phyloP scores from a whole-genome alignment of 1,284 basidiomycete genomes.

The Marasmius sp. region DNA sequence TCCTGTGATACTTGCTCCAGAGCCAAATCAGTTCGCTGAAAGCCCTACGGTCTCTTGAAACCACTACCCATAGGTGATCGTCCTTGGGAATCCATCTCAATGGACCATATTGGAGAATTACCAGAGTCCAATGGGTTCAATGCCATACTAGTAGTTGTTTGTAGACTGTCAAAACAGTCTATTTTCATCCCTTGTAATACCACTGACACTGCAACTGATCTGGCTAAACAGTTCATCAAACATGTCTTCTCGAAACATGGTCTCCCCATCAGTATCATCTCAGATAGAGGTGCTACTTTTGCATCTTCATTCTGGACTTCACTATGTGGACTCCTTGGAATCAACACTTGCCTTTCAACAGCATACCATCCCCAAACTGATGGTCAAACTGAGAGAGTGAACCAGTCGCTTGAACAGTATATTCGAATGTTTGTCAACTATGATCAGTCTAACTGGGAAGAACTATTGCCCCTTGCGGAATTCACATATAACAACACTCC shows the following conservation, averaged over 20 bases:
- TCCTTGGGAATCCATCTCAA: constrained; percentile 5
- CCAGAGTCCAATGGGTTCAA: constrained; percentile 28
- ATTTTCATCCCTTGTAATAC: constrained; percentile 17
- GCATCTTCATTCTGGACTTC: constrained; percentile 6
- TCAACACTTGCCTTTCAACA: background rate
- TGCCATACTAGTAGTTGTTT: constrained; percentile 27
- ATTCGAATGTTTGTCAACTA: constrained; percentile 7
- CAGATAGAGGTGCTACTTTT: constrained; percentile 7
- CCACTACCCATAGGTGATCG: background rate
- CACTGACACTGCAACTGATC: background rate
- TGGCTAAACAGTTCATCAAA: constrained; percentile 1
- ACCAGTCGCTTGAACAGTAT: background rate
- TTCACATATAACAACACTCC: background rate
- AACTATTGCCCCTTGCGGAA: background rate
- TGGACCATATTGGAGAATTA: constrained; percentile 22
- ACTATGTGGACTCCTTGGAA: background rate
- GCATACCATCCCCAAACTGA: constrained; percentile 3
- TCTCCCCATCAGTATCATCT: too few relatives aligned
- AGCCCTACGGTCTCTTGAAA: background rate
- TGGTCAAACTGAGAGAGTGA: constrained; percentile 2
- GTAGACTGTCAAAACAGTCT: constrained; percentile 19
- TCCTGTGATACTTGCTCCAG: background rate
- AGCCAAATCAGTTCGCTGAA: background rate
- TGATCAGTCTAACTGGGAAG: constrained; percentile 1
- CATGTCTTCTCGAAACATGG: constrained; percentile 4